A percentile compares a stretch with the other conserved stretches of the same genome.
These are phyloP conservation scores for Coemansia sp. DNA, from an alignment of 192 early-diverging fungal species.

Conservation along the genomic window DNA sequence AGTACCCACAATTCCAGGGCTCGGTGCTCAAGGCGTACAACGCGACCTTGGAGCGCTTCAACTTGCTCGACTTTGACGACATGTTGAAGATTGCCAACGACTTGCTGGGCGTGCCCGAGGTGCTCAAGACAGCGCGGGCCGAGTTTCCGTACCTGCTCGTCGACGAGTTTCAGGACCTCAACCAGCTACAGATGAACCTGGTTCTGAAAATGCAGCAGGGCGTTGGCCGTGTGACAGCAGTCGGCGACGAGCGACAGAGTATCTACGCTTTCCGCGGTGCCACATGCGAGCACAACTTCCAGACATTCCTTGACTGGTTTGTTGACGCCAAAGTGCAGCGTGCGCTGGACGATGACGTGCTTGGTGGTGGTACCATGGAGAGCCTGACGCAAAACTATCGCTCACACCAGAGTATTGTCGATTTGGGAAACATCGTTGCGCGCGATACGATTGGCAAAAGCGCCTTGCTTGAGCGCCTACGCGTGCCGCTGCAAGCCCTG, in stretches of 20 bases:
- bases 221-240: constrained; percentile 41
- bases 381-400: constrained; percentile 49
- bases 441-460: constrained; percentile 26
- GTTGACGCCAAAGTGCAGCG: constrained; percentile 37
- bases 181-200: constrained; percentile 44
- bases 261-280: constrained; percentile 52
- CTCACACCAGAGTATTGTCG: constrained; percentile 49
- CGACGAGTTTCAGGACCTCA: constrained; percentile 54
- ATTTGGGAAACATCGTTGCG: constrained; percentile 48
- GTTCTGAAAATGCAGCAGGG: constrained; percentile 33
- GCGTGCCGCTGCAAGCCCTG: constrained; percentile 26
- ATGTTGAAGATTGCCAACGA: constrained; percentile 23
- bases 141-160: constrained; percentile 41
- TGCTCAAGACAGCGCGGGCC: constrained; percentile 14
- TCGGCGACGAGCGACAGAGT: constrained; percentile 51
- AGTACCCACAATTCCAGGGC: constrained; percentile 17
- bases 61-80: constrained; percentile 51
- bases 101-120: constrained; percentile 10
- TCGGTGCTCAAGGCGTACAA: constrained; percentile 45
- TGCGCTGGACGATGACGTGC: background rate
- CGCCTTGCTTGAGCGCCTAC: constrained; percentile 26
- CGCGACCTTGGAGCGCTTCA: constrained; percentile 21
- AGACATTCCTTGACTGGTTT: constrained; percentile 32
- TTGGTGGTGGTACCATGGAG: constrained; percentile 19
- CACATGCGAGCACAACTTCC: constrained; percentile 43